Conservation (phyloP, 208 protist genomes). For the Blastocrithidia nonstop region DNA sequence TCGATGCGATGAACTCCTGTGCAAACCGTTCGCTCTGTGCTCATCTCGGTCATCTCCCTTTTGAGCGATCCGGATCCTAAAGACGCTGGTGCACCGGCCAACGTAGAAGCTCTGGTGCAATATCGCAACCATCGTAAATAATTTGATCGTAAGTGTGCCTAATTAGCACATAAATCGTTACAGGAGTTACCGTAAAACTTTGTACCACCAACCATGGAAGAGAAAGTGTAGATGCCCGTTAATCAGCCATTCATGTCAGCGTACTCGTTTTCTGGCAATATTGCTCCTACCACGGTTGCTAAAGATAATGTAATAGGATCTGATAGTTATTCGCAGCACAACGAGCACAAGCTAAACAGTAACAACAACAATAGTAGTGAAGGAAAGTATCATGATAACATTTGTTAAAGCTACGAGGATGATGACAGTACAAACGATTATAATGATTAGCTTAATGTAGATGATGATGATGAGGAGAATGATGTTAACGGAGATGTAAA, state of each 20-base stretch:
- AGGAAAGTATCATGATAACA: conserved; percentile 4
- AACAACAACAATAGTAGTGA: no score
- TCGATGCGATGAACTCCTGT: conserved; percentile 94
- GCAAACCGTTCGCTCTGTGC: conserved; percentile 89
- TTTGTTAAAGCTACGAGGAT: conserved; percentile 12
- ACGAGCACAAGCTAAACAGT: no score
- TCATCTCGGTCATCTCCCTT: conserved; percentile 90
- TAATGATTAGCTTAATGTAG: neutral
- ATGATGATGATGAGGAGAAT: neutral
- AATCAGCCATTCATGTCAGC: no score
- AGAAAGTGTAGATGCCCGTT: no score
- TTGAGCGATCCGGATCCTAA: conserved; percentile 88
- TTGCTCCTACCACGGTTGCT: no score
- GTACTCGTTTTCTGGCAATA: no score
- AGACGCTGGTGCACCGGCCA: conserved; percentile 87
- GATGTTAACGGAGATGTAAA: no score
- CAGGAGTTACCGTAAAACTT: conserved; percentile 76
- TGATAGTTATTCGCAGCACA: no score
- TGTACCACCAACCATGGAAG: conserved; percentile 48
- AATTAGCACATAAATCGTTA: conserved; percentile 80
- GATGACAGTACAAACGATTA: conserved; percentile 11
- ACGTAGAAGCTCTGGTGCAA: conserved; percentile 87
- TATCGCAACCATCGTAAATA: conserved; percentile 54
- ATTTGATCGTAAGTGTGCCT: conserved; percentile 42
- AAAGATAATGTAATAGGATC: no score